These are phyloP conservation scores for Suhomyces faveliae DNA, from an alignment of 805 yeast genomes.

Conservation along the genomic window DNA sequence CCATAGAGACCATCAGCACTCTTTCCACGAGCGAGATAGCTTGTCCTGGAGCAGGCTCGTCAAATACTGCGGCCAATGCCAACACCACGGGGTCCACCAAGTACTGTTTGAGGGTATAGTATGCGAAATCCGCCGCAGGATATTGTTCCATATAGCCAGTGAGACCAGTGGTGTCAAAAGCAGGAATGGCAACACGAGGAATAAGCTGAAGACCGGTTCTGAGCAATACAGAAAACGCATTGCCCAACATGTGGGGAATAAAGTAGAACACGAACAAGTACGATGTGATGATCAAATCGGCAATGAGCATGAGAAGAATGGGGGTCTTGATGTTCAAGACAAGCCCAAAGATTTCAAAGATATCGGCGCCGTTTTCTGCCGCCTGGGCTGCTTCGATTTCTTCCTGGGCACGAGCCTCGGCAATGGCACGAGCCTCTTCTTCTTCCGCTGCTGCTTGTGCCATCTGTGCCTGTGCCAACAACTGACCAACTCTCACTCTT, in stretches of 20 bases:
- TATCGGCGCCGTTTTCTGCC: constrained; percentile 18
- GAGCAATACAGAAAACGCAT: not conserved
- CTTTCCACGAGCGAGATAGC: constrained; percentile 36
- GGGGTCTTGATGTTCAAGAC: constrained; percentile 36
- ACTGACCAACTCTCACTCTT: not conserved
- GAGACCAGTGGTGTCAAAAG: not conserved
- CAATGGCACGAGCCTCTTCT: constrained; percentile 1
- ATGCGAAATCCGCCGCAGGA: not conserved
- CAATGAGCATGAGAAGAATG: constrained; percentile 29
- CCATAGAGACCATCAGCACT: constrained; percentile 31
- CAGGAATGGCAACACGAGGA: not conserved
- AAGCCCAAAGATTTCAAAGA: constrained; percentile 38
- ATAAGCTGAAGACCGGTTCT: not conserved
- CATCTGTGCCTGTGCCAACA: not conserved
- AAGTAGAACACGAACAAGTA: constrained; percentile 45
- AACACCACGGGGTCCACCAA: constrained; percentile 19
- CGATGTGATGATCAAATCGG: constrained; percentile 30
- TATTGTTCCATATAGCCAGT: not conserved
- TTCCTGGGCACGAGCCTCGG: constrained; percentile 9
- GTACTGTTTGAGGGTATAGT: constrained; percentile 10
- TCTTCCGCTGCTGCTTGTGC: not conserved
- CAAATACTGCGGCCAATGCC: constrained; percentile 17
- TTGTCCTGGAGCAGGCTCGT: constrained; percentile 17
- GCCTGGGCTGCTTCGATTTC: constrained; percentile 13
- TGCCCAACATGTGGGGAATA: constrained; percentile 47